Base-by-base conservation (phyloP, 106 monocot species). In the Allium sativum region DNA sequence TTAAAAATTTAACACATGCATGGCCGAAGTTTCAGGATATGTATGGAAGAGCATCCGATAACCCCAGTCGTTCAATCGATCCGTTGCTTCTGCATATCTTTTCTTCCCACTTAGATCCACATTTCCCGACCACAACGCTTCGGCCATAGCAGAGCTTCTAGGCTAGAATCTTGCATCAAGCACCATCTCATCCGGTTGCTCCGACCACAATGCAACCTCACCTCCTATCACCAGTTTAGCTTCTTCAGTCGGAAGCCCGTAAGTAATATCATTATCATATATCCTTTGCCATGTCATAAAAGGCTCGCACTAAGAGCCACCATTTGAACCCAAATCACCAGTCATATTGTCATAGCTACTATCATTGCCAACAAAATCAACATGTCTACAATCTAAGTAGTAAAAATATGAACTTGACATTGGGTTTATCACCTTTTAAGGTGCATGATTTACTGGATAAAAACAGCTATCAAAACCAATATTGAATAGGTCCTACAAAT, bases 131-230 rank as follows among this genome's bases (percentile, higher is more conserved):
- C 95, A 95, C 71, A 90, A 17, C 18, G 81, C 54, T 71, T 95
- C 90, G 19, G 82, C 95, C 73, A 82, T 73, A 14, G 95, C 95
- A 21, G 95, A 53, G 9, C 86, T 65, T 44, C 95, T 61, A 4
- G 95, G 95, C 95, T 90, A 95, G 12, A 95, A 18, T 74, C 72
- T 60, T 42, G 56, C 78, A 48, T 95, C 90, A 61, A 90, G 21
- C 75, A 95, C 95, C 64, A 67, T 71, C 56, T 43, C 69, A 20
- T 95, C 95, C 57, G 81, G 65, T 70, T 90, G 87, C 75, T 90
- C 95, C 19, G 90, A 87, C 95, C 90, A 95, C 67, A 90, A 61
- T 63, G 84, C 90, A 62, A 89, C 95, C 84, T 95, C 90, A 7
- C 90, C 95, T 10, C 95, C 95, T 21, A 95, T 20, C 62, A 95